A percentile compares a stretch with the other conserved stretches of the same genome.
Conservation (phyloP, 306 rosid species). For the Prosopis cineraria region DNA sequence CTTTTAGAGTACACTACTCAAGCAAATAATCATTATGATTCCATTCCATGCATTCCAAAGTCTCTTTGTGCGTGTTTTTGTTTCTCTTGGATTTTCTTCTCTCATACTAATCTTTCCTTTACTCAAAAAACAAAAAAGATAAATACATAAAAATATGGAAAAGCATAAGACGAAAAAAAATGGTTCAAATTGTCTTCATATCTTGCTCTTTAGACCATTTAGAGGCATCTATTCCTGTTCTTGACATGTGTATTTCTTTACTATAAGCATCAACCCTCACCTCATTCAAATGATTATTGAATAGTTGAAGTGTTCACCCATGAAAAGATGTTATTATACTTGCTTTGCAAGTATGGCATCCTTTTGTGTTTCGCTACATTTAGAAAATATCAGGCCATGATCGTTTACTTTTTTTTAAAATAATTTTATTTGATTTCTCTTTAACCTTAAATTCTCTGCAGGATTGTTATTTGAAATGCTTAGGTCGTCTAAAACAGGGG, state of each 20-base stretch:
- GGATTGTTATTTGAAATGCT: constrained; percentile 92
- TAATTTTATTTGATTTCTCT: constrained; percentile 22
- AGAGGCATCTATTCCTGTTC: background rate
- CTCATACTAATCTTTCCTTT: background rate
- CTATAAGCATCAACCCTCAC: constrained; percentile 2
- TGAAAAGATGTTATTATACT: background rate
- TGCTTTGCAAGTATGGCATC: constrained; percentile 18
- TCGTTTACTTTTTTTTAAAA: constrained; percentile 16
- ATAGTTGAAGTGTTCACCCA: constrained; percentile 22
- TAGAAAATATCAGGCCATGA: constrained; percentile 7
- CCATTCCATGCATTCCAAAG: background rate
- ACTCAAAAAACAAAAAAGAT: background rate
- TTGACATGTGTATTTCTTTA: constrained; percentile 10
- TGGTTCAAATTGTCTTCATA: background rate
- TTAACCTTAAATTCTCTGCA: constrained; percentile 36
- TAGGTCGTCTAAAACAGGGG: constrained; percentile 74
- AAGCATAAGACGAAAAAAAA: background rate
- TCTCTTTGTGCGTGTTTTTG: background rate
- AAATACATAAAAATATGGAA: background rate
- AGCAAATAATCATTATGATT: background rate
- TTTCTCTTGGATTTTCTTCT: constrained; percentile 17
- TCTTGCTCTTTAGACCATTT: background rate
- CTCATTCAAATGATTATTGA: constrained; percentile 18
- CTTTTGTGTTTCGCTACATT: constrained; percentile 23
- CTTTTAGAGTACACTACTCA: background rate